A percentile compares a stretch with the other conserved stretches of the same genome.
Conservation (phyloP, 345 rosid species). For the Limnanthes douglasii region DNA sequence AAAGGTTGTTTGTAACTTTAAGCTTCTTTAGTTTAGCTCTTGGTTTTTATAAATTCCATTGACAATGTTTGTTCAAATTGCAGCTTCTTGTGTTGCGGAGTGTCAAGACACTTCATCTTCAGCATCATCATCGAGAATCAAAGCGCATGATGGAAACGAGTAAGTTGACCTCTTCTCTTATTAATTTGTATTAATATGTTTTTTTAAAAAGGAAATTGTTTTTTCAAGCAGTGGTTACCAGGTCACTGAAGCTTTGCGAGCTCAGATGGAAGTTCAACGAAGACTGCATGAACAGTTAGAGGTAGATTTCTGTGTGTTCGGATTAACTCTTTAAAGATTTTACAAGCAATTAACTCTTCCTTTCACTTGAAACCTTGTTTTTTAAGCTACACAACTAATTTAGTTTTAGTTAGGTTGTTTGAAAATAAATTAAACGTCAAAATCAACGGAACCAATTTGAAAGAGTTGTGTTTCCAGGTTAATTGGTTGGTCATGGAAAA, state of each 20-base stretch:
- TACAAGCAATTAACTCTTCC: no score
- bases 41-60: conserved; percentile 3
- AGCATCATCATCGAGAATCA: conserved; percentile 48
- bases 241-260: conserved; percentile 92
- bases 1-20: neutral
- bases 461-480: neutral
- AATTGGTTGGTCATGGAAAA: neutral
- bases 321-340: no score
- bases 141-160: conserved; percentile 70
- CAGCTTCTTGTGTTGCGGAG: conserved; percentile 68
- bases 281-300: conserved; percentile 93
- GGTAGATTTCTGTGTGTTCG: conserved; percentile 35
- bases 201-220: conserved; percentile 2
- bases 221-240: conserved; percentile 53
- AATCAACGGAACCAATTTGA: no score
- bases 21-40: neutral
- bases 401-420: neutral
- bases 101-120: conserved; percentile 86
- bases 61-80: conserved; percentile 9
- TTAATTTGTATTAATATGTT: neutral
- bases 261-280: conserved; percentile 98
- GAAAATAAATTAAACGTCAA: no score
- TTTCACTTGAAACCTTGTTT: neutral
- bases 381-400: neutral
- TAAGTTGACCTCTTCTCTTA: conserved; percentile 19